phyloP scores from a whole-genome alignment of 192 early-diverging fungal species.

The Backusella liffmaniae region DNA sequence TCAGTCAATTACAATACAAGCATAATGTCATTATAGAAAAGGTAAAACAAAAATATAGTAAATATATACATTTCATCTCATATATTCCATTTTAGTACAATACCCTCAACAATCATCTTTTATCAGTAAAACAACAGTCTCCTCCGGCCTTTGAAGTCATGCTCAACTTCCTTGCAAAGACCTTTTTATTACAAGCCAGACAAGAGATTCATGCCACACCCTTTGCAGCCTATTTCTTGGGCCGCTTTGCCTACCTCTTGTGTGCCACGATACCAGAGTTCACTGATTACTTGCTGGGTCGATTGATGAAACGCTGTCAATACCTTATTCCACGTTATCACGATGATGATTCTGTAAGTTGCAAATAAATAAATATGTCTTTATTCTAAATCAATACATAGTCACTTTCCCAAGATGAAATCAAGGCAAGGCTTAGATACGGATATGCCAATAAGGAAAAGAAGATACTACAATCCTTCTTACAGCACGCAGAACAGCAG shows the following conservation, averaged over 20 bases:
- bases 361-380: too few species aligned
- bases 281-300: conserved; percentile 56
- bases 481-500: conserved; percentile 65
- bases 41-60: conserved; percentile 16
- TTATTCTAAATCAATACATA: conserved; percentile 20
- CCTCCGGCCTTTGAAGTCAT: conserved; percentile 38
- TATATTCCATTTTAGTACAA: not conserved
- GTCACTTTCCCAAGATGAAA: conserved; percentile 42
- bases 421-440: conserved; percentile 39
- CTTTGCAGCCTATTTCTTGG: conserved; percentile 63
- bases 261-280: conserved; percentile 57
- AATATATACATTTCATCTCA: not conserved
- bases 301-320: conserved; percentile 67
- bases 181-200: conserved; percentile 63
- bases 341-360: conserved; percentile 46
- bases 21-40: conserved; percentile 39
- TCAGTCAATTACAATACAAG: conserved; percentile 48
- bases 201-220: conserved; percentile 62
- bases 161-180: conserved; percentile 57
- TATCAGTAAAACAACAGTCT: conserved; percentile 13
- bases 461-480: conserved; percentile 51
- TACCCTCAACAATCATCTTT: not conserved
- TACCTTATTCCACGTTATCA: conserved; percentile 69
- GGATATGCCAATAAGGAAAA: conserved; percentile 28
- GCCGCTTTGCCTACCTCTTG: conserved; percentile 59